Percentiles rank a stretch among this genome's conserved stretches.
Evolutionary conservation across 441 rosid species (phyloP).

Genomic region (Erodium moschatum): DNA sequence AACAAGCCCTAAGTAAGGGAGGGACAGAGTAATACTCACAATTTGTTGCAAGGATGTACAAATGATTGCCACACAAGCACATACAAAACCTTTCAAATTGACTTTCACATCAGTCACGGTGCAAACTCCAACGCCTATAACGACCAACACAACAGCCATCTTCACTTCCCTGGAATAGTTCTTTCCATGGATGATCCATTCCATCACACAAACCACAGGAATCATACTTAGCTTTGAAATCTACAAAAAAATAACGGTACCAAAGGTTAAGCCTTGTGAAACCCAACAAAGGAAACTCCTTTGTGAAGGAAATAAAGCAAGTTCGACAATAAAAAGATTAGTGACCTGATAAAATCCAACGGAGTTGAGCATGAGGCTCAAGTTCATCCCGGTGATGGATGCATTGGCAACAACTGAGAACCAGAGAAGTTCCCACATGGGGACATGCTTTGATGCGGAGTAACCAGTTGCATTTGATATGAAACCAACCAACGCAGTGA

Average conservation of each 20-base stretch:
- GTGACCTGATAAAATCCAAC: slow-evolving; percentile 28
- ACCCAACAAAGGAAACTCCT: not conserved
- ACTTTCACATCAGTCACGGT: slow-evolving; percentile 25
- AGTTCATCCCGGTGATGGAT: slow-evolving; percentile 29
- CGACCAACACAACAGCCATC: slow-evolving; percentile 26
- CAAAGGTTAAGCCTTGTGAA: not conserved
- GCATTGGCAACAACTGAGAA: slow-evolving; percentile 26
- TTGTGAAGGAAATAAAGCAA: not conserved
- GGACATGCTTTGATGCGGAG: slow-evolving; percentile 27
- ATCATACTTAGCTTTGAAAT: slow-evolving; percentile 30
- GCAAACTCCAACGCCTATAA: slow-evolving; percentile 14
- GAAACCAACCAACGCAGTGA: slow-evolving; percentile 27
- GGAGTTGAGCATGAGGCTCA: slow-evolving; percentile 28
- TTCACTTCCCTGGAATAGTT: slow-evolving; percentile 24
- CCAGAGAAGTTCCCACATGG: slow-evolving; percentile 30
- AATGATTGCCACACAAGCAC: slow-evolving; percentile 25
- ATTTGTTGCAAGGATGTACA: slow-evolving; percentile 29
- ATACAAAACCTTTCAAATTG: slow-evolving; percentile 25
- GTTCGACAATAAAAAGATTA: too few relatives aligned
- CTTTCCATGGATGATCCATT: slow-evolving; percentile 26
- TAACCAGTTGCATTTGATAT: slow-evolving; percentile 28
- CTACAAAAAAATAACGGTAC: slow-evolving; percentile 8
- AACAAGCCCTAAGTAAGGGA: not conserved
- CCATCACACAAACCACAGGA: slow-evolving; percentile 28
- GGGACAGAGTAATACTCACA: slow-evolving; percentile 17